Conservation (phyloP, 306 rosid species). For the Spatholobus suberectus region DNA sequence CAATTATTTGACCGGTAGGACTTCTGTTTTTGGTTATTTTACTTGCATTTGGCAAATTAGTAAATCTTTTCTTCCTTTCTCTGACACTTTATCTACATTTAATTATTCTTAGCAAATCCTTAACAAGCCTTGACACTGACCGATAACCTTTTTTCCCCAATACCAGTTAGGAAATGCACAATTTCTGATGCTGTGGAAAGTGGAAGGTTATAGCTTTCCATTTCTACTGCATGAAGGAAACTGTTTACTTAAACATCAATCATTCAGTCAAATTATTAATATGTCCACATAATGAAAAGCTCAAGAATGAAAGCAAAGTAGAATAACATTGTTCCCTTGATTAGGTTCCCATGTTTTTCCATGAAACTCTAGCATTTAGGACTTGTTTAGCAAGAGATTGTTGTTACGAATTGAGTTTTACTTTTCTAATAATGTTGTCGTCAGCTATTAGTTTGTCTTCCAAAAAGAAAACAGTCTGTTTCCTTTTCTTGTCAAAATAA, state of each 20-base stretch:
- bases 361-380: background rate
- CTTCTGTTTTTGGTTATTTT: background rate
- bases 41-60: slow-evolving; percentile 14
- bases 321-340: background rate
- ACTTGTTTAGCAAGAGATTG: slow-evolving; percentile 4
- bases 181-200: background rate
- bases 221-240: slow-evolving; percentile 25
- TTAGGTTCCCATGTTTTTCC: slow-evolving; percentile 11
- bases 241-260: slow-evolving; percentile 5
- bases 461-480: background rate
- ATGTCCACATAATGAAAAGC: background rate
- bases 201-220: background rate
- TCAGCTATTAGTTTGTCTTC: background rate
- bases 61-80: background rate
- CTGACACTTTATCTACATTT: background rate
- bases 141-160: slow-evolving; percentile 1
- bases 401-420: background rate
- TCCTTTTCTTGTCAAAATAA: background rate
- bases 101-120: background rate
- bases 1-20: slow-evolving; percentile 75
- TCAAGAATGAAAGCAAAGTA: background rate
- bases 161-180: background rate
- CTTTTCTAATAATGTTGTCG: background rate
- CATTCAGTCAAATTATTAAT: background rate
- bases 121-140: background rate